These are phyloP conservation scores for Mrakia gelida DNA, from an alignment of 768 basidiomycete species.

Conservation along the genomic window DNA sequence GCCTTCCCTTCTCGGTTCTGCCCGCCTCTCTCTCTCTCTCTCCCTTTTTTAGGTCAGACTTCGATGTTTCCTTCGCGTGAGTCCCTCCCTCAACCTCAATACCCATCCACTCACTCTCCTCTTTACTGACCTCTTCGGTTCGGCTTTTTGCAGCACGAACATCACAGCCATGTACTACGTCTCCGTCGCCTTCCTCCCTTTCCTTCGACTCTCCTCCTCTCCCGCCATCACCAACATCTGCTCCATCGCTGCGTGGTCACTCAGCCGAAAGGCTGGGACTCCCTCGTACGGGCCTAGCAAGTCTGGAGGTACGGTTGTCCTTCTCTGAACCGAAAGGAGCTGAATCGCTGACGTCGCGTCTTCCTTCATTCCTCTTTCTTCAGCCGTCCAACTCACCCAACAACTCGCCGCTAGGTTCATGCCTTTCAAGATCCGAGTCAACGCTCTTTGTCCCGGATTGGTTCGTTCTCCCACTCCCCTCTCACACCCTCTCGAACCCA, in stretches of 20 bases:
- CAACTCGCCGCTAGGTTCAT: constrained; percentile 35
- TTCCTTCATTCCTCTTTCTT: not conserved
- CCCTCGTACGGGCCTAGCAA: constrained; percentile 22
- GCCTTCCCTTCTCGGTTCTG: not conserved
- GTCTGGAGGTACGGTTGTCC: constrained; percentile 10
- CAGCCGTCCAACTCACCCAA: constrained; percentile 33
- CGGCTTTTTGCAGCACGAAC: no score
- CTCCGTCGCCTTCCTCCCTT: constrained; percentile 21
- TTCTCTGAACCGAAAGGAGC: not conserved
- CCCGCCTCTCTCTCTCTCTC: not conserved
- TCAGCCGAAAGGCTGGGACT: constrained; percentile 14
- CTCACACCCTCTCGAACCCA: not conserved
- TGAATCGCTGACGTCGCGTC: no score
- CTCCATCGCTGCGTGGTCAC: constrained; percentile 33
- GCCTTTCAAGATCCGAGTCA: constrained; percentile 35
- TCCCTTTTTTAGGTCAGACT: constrained; percentile 2
- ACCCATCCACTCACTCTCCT: no score
- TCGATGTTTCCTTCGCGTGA: constrained; percentile 26
- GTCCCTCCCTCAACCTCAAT: not conserved
- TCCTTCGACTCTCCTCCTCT: not conserved
- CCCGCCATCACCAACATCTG: constrained; percentile 35
- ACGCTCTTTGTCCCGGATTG: constrained; percentile 35
- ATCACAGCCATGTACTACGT: constrained; percentile 31
- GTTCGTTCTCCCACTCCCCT: constrained; percentile 13
- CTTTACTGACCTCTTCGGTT: no score